A percentile compares a stretch with the other conserved stretches of the same genome.
Conservation (phyloP, 257 asterid genomes). For the Avicennia marina region DNA sequence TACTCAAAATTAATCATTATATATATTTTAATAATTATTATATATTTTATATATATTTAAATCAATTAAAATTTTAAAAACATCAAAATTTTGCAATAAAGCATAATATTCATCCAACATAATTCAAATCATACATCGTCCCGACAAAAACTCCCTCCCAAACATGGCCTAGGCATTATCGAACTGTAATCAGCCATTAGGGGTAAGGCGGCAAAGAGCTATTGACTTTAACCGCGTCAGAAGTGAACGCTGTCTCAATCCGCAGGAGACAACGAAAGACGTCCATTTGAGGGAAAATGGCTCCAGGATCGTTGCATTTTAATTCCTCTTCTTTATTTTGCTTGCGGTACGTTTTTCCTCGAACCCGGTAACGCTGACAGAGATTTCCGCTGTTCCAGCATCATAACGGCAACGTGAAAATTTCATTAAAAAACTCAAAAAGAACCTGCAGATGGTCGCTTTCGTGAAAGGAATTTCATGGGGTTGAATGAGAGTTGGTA, state of each 20-base stretch:
- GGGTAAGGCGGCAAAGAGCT: neutral
- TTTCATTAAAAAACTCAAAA: conserved; percentile 21
- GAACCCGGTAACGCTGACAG: too few species aligned
- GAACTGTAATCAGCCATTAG: too few species aligned
- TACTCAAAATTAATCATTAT: too few species aligned
- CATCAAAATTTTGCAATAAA: too few species aligned
- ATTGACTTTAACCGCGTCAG: neutral
- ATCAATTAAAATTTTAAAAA: too few species aligned
- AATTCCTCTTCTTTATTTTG: neutral
- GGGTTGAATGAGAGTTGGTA: conserved; percentile 15
- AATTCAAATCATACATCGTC: too few species aligned
- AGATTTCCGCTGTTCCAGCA: conserved; percentile 3
- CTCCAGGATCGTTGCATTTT: conserved; percentile 19
- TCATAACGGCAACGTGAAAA: neutral
- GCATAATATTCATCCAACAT: too few species aligned
- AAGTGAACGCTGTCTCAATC: conserved; percentile 36
- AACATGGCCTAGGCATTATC: too few species aligned
- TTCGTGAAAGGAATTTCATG: conserved; percentile 20
- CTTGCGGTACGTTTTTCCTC: too few species aligned
- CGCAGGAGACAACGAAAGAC: conserved; percentile 27
- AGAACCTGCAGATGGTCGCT: conserved; percentile 26
- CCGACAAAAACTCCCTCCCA: too few species aligned
- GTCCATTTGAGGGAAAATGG: conserved; percentile 20
- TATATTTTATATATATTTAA: too few species aligned
- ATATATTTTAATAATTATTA: too few species aligned